Evolutionary conservation across 257 asterid species (phyloP), one percentile per base, ranked within the genome.

Genomic region (Nicotiana knightiana): DNA sequence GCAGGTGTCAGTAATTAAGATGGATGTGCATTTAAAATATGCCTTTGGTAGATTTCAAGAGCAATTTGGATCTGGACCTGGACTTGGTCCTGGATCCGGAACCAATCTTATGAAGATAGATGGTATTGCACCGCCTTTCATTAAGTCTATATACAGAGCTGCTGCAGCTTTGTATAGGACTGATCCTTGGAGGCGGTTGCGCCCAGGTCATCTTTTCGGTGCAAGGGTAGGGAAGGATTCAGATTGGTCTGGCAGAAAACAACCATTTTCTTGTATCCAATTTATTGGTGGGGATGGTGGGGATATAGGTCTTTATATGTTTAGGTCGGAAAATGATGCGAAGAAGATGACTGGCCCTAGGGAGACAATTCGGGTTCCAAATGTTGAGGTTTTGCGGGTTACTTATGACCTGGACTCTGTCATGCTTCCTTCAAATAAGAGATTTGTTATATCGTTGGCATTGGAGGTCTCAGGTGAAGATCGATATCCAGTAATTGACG

Each of bases 221-320:
- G 83, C 86, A 28, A 87, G 77, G 83, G 89, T 85, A 1, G 93
- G 93, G 46, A 88, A 84, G 83, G 92, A 89, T 68, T 84, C 83
- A 43, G 92, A 89, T 24, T 90, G 95, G 95, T 76, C 85, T 46
- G 59, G 85, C 3, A 78, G 86, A 37, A 88, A 82, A 64, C 93
- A 91, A 68, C 90, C 88, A 11, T 91, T 90, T 67, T 85, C 90
- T 0, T 91, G 91, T 81, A 3, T 90, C 66, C 91, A 91, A 57
- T 86, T 91, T 64, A 77, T 91, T 51, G 92, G 95, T 32, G 92
- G 93, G 6, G 91, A 90, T 82, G 92, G 92, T 82, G 92, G 95
- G 39, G 91, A 90, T 88, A 58, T 90, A 84, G 93, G 81, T 82
- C 32, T 91, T 28, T 82, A 90, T 33, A 85, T 91, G 91, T 91